These are phyloP conservation scores for Ascochyta viciae-villosae DNA, from an alignment of 2,329 filamentous ascomycete species.

Conservation along the genomic window DNA sequence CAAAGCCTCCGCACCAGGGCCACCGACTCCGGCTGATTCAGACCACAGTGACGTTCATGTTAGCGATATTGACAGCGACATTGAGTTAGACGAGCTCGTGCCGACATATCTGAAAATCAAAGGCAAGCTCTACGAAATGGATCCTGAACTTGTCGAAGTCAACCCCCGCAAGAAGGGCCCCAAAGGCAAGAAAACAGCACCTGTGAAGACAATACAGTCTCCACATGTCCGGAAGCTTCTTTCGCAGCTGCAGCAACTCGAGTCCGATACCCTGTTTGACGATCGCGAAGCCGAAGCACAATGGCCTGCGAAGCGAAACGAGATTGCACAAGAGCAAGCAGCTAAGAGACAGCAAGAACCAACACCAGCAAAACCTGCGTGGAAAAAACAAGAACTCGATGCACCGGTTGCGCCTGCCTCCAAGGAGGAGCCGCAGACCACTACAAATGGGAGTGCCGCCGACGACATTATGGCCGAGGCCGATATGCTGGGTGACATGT, in stretches of 20 bases:
- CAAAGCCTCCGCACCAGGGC: slow-evolving; percentile 1
- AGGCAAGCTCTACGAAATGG: slow-evolving; percentile 57
- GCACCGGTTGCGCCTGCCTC: neutral
- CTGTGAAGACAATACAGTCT: slow-evolving; percentile 29
- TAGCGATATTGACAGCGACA: slow-evolving; percentile 59
- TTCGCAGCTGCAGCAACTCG: slow-evolving; percentile 77
- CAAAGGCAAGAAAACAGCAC: slow-evolving; percentile 30
- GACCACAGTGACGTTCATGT: slow-evolving; percentile 48
- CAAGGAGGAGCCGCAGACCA: neutral
- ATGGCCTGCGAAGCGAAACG: slow-evolving; percentile 55
- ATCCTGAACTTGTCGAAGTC: slow-evolving; percentile 64
- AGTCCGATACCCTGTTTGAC: slow-evolving; percentile 66
- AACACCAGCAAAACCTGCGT: neutral
- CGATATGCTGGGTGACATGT: slow-evolving; percentile 65
- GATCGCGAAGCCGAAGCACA: slow-evolving; percentile 53
- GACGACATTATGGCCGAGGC: slow-evolving; percentile 54
- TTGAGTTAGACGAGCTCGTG: slow-evolving; percentile 61
- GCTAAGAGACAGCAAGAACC: slow-evolving; percentile 27
- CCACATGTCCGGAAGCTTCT: slow-evolving; percentile 69
- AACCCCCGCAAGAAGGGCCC: slow-evolving; percentile 41
- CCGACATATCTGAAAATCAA: slow-evolving; percentile 80
- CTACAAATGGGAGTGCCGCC: slow-evolving; percentile 2
- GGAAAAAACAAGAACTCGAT: neutral
- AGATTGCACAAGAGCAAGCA: slow-evolving; percentile 51
- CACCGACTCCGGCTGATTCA: slow-evolving; percentile 12